Evolutionary conservation across 768 basidiomycete species (phyloP).

Genomic region (Kwoniella dendrophila): DNA sequence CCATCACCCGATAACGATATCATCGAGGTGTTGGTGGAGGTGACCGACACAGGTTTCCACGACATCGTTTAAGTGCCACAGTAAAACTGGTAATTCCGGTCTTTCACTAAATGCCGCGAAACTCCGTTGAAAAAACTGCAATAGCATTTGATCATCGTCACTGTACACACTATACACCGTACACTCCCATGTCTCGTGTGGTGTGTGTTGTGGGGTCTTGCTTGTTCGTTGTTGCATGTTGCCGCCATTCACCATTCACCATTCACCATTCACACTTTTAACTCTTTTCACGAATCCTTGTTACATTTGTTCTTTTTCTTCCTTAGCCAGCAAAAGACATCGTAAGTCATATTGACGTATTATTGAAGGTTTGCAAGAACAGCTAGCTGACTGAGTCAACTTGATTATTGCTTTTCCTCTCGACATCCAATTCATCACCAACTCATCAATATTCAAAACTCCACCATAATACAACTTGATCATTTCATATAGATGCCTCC

Average conservation of each 20-base stretch:
- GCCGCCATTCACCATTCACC: not conserved
- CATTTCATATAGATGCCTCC: constrained; percentile 37
- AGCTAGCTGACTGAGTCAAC: not conserved
- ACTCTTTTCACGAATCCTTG: not conserved
- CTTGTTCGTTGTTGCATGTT: no score
- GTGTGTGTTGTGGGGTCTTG: no score
- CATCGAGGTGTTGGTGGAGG: no score
- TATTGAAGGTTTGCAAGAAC: not conserved
- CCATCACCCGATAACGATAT: not conserved
- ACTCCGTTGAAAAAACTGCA: constrained; percentile 11
- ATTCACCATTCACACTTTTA: not conserved
- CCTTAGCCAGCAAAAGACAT: constrained; percentile 22
- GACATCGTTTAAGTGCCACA: no score
- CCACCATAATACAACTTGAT: no score
- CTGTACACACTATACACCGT: not conserved
- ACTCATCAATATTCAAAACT: not conserved
- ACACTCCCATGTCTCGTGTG: no score
- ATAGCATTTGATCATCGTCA: not conserved
- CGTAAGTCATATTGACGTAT: constrained; percentile 13
- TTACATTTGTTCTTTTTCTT: not conserved
- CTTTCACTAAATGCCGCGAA: constrained; percentile 12
- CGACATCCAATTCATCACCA: not conserved
- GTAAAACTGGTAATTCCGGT: not conserved
- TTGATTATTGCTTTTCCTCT: not conserved
- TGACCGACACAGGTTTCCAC: no score